Percentiles rank a stretch among this genome's conserved stretches.
These are phyloP conservation scores for Leccinum ochraceum DNA, from an alignment of 768 basidiomycete species.

Conservation along the genomic window DNA sequence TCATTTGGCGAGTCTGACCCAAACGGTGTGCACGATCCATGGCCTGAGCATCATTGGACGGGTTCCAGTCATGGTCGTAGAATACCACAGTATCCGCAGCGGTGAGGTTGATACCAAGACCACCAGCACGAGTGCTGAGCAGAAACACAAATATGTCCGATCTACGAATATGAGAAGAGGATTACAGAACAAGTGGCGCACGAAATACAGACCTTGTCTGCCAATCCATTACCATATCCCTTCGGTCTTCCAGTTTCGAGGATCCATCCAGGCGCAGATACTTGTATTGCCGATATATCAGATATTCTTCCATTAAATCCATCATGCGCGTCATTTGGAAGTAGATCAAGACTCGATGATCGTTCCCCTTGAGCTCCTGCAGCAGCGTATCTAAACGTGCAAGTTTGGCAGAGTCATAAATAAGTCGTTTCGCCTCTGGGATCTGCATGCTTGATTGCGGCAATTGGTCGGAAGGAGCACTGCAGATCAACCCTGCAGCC, in stretches of 20 bases:
- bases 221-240: conserved; percentile 99
- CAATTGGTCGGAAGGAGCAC: conserved; percentile 69
- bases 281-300: conserved; percentile 95
- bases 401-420: conserved; percentile 96
- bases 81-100: conserved; percentile 47
- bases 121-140: conserved; percentile 92
- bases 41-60: conserved; percentile 95
- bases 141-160: conserved; percentile 96
- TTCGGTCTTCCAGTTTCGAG: conserved; percentile 91
- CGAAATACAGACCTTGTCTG: conserved; percentile 75
- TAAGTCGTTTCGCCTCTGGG: conserved; percentile 91
- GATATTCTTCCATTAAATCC: conserved; percentile 98
- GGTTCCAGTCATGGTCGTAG: conserved; percentile 51
- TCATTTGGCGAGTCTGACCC: conserved; percentile 96
- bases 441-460: conserved; percentile 87
- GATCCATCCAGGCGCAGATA: conserved; percentile 92
- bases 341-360: conserved; percentile 93
- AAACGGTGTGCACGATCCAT: conserved; percentile 98
- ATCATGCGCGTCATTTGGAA: conserved; percentile 99
- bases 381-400: conserved; percentile 87
- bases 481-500: conserved; percentile 64
- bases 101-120: conserved; percentile 95
- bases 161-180: conserved; percentile 13
- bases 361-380: conserved; percentile 87
- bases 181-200: background rate